Conservation (phyloP, 352 stramenopile species). For the Phytophthora litchii region DNA sequence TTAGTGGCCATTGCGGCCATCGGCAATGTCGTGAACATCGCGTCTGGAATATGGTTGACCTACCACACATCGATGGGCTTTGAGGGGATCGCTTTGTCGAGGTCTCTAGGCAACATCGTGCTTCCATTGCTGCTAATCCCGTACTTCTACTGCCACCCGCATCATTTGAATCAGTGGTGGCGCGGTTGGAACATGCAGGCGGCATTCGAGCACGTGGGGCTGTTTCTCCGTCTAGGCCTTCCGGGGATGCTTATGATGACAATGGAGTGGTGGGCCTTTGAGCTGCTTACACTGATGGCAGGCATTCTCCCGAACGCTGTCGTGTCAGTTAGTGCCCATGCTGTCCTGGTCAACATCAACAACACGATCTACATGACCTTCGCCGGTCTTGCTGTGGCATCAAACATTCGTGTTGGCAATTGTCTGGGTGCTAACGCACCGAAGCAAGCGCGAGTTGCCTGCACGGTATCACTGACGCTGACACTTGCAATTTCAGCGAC, state of each 20-base stretch:
- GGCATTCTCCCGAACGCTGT: slow-evolving; percentile 57
- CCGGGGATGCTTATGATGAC: slow-evolving; percentile 64
- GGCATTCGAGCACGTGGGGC: slow-evolving; percentile 34
- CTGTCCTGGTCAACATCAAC: slow-evolving; percentile 68
- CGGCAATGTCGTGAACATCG: slow-evolving; percentile 72
- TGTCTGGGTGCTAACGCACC: slow-evolving; percentile 53
- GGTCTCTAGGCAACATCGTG: slow-evolving; percentile 54
- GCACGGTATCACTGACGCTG: slow-evolving; percentile 39
- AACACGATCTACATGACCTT: slow-evolving; percentile 73
- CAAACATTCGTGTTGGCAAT: slow-evolving; percentile 73
- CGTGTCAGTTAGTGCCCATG: slow-evolving; percentile 61
- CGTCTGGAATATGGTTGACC: slow-evolving; percentile 66
- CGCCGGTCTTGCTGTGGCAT: slow-evolving; percentile 52
- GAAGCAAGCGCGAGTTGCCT: slow-evolving; percentile 51
- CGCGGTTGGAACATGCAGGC: slow-evolving; percentile 47
- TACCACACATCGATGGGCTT: slow-evolving; percentile 78
- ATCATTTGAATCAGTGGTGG: slow-evolving; percentile 49
- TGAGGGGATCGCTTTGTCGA: slow-evolving; percentile 68
- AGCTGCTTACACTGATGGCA: slow-evolving; percentile 60
- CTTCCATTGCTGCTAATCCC: slow-evolving; percentile 53
- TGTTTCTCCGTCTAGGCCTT: slow-evolving; percentile 58
- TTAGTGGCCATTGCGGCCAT: slow-evolving; percentile 69
- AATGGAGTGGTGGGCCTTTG: slow-evolving; percentile 75
- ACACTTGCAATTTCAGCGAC: slow-evolving; percentile 37
- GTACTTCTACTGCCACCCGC: slow-evolving; percentile 56